Percentiles rank a stretch among this genome's conserved stretches.
These are phyloP conservation scores for Carex myosuroides DNA, from an alignment of 176 grass and related monocot genomes.

Conservation along the genomic window DNA sequence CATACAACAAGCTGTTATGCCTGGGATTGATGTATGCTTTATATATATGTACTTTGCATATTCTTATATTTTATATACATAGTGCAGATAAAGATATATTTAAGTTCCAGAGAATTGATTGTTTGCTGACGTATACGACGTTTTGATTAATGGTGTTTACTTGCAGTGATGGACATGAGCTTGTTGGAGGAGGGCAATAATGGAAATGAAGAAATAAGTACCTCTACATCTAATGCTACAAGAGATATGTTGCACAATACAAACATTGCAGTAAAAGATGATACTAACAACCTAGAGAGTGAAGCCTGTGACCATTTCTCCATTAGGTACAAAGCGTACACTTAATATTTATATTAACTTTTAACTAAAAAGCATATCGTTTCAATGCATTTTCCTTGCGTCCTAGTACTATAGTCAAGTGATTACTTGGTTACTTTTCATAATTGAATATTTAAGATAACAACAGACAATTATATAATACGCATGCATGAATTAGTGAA, in stretches of 20 bases:
- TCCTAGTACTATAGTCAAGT: not conserved
- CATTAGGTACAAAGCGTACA: conserved; percentile 42
- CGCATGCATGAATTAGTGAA: not conserved
- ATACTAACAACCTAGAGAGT: not conserved
- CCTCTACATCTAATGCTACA: conserved; percentile 15
- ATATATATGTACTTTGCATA: not conserved
- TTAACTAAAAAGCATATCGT: not conserved
- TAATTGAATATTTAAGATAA: not conserved
- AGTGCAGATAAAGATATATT: not conserved
- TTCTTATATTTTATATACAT: not conserved
- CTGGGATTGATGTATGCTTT: conserved; percentile 5
- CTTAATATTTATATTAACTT: not conserved
- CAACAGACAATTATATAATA: not conserved
- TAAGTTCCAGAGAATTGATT: not conserved
- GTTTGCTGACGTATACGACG: not conserved
- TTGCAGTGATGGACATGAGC: conserved; percentile 22
- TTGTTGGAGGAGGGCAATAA: conserved; percentile 22
- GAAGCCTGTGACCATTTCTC: conserved; percentile 70
- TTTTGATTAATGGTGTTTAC: not conserved
- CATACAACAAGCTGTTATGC: not conserved
- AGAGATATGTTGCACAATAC: conserved; percentile 7
- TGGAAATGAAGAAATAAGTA: conserved; percentile 12
- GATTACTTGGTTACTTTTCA: not conserved
- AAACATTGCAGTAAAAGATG: conserved; percentile 17
- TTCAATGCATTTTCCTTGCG: not conserved